Evolutionary conservation across 257 asterid species (phyloP), one percentile per base, ranked within the genome.

Genomic region (Anisodus tanguticus): DNA sequence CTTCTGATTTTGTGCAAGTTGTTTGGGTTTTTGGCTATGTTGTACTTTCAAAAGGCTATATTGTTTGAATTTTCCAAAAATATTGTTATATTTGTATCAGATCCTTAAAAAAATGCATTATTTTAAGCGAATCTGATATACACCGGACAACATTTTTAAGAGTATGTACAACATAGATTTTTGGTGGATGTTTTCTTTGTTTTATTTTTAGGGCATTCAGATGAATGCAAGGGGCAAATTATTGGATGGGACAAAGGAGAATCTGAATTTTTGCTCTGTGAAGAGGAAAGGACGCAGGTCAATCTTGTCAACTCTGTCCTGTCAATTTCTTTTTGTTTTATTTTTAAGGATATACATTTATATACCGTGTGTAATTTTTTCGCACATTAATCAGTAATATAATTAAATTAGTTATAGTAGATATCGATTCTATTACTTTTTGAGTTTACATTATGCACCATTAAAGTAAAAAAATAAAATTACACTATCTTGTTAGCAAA

Each of bases 251-350:
- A 89, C 91, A 74, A 87, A 76, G 90, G 88, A 89, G 89, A 89
- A 87, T 89, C 88, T 85, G 83, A 85, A 90, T 74, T 85, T 63
- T 85, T 85, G 85, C 58, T 67, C 47, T 82, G 88, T 62, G 84
- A 83, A 53, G 64, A 81, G 47, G 77, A 81, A 45, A 37, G 49
- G 95, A 89, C 94, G 91, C 89, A 85, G 91, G 92, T 92, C 96
- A 90, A 91, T 91, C 95, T 90, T 90, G 92, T 92, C 97, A 90
- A 85, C 59, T 83, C 86, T 67, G 86, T 77, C 89, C 91, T 88
- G 90, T 91, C 98, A 92, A 90, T 87, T 87, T 89, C 39, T 70
- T 85, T 86, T 88, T 82, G 84, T 89, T 88, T 83, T 53, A 45
- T 22, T 45, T 43, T 63, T 11, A 60, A 49, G 11, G 19, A 81